phyloP scores from a whole-genome alignment of 2,329 filamentous ascomycete genomes.

The Fragosphaeria purpurea region DNA sequence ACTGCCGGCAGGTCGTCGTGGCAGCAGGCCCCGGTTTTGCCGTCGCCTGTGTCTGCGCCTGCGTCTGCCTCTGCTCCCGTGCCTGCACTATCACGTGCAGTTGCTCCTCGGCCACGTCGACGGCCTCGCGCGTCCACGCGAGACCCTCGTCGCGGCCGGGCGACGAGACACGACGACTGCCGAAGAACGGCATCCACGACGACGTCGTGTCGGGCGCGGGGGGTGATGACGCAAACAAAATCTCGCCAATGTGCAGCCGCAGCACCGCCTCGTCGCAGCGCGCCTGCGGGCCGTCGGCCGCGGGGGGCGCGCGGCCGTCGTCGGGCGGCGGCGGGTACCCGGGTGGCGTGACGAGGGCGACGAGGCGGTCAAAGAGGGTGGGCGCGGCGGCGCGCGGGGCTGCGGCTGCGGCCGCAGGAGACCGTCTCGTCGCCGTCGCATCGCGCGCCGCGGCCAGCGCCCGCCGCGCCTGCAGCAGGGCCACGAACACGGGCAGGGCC shows the following conservation, averaged over 20 bases:
- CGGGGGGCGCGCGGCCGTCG: slow-evolving; percentile 58
- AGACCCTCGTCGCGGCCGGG: slow-evolving; percentile 56
- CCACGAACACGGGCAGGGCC: slow-evolving; percentile 81
- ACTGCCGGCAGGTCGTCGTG: slow-evolving; percentile 57
- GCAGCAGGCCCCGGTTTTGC: neutral
- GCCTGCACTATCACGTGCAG: slow-evolving; percentile 34
- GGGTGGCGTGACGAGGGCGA: slow-evolving; percentile 5
- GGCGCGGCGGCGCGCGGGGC: neutral
- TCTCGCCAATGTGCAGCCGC: slow-evolving; percentile 88
- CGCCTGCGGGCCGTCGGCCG: slow-evolving; percentile 53
- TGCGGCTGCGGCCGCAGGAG: neutral
- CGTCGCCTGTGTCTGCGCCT: neutral
- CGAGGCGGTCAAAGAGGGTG: neutral
- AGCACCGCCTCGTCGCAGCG: slow-evolving; percentile 78
- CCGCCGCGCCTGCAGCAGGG: slow-evolving; percentile 69
- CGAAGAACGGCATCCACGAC: slow-evolving; percentile 62
- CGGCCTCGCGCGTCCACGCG: slow-evolving; percentile 81
- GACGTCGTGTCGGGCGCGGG: slow-evolving; percentile 72
- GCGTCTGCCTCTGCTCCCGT: slow-evolving; percentile 3
- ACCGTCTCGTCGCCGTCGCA: slow-evolving; percentile 4
- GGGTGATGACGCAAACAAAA: slow-evolving; percentile 65
- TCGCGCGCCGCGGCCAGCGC: slow-evolving; percentile 33
- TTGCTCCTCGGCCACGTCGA: slow-evolving; percentile 67
- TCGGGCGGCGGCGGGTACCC: slow-evolving; percentile 59
- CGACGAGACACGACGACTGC: slow-evolving; percentile 27